Conservation (phyloP, 2,329 filamentous ascomycete genomes). For the Xylaria sp. region DNA sequence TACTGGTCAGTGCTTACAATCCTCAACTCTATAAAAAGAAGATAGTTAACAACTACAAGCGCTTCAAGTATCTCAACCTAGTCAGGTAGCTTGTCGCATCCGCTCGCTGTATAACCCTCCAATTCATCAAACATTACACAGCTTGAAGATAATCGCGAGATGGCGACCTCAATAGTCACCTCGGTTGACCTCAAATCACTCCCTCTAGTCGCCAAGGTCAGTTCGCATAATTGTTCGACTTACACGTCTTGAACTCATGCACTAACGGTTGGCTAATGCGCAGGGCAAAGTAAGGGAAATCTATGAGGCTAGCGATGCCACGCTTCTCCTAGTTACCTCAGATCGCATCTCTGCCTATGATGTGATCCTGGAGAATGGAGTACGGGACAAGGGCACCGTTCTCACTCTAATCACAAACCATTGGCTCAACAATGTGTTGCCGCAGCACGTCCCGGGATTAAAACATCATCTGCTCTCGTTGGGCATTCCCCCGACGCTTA, state of each 20-base stretch:
- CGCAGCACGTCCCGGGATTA: constrained; percentile 57
- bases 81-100: constrained; percentile 1
- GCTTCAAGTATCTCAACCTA: background rate
- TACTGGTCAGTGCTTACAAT: background rate
- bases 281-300: constrained; percentile 81
- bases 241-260: background rate
- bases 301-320: constrained; percentile 75
- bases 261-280: constrained; percentile 4
- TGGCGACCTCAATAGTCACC: constrained; percentile 32
- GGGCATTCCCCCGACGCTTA: constrained; percentile 43
- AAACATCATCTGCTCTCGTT: constrained; percentile 62
- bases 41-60: background rate
- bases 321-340: constrained; percentile 83
- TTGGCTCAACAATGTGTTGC: constrained; percentile 63
- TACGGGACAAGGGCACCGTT: constrained; percentile 64
- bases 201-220: constrained; percentile 36
- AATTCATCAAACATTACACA: constrained; percentile 7
- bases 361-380: constrained; percentile 68
- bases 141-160: constrained; percentile 10
- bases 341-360: constrained; percentile 97
- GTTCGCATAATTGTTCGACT: constrained; percentile 6
- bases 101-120: background rate
- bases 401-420: constrained; percentile 59
- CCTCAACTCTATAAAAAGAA: background rate
- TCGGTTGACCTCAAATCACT: constrained; percentile 31